These are phyloP conservation scores for Sugiyamaella novakii DNA, from an alignment of 1,139 yeast species.

Conservation along the genomic window DNA sequence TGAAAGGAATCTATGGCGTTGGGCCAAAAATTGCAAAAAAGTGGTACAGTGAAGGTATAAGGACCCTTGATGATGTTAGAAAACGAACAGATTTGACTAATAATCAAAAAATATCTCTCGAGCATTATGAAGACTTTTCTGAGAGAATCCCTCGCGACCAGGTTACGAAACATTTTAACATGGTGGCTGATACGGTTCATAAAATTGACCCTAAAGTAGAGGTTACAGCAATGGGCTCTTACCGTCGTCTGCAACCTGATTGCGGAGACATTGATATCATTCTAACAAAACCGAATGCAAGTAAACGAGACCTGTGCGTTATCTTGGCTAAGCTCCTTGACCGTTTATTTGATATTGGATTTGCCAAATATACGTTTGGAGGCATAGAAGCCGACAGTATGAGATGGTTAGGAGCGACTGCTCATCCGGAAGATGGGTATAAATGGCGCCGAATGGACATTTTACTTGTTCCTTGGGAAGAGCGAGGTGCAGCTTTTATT, in stretches of 20 bases:
- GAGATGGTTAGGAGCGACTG: conserved; percentile 45
- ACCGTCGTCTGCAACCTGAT: conserved; percentile 50
- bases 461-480: conserved; percentile 52
- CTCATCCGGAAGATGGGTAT: conserved; percentile 28
- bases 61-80: conserved; percentile 48
- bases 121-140: conserved; percentile 56
- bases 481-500: conserved; percentile 55
- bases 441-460: conserved; percentile 61
- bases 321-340: conserved; percentile 41
- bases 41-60: conserved; percentile 48
- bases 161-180: conserved; percentile 48
- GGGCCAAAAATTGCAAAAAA: conserved; percentile 52
- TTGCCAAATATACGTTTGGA: conserved; percentile 42
- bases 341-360: conserved; percentile 38
- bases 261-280: conserved; percentile 66
- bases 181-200: conserved; percentile 41
- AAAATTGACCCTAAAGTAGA: conserved; percentile 46
- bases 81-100: conserved; percentile 43
- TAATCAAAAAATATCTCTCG: conserved; percentile 50
- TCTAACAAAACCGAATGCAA: conserved; percentile 44
- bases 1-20: conserved; percentile 55
- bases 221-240: conserved; percentile 57
- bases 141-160: conserved; percentile 52
- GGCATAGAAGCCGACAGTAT: conserved; percentile 28
- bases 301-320: conserved; percentile 35